Conservation (phyloP, 495 filamentous ascomycete species). For the Emericellopsis terricola region DNA sequence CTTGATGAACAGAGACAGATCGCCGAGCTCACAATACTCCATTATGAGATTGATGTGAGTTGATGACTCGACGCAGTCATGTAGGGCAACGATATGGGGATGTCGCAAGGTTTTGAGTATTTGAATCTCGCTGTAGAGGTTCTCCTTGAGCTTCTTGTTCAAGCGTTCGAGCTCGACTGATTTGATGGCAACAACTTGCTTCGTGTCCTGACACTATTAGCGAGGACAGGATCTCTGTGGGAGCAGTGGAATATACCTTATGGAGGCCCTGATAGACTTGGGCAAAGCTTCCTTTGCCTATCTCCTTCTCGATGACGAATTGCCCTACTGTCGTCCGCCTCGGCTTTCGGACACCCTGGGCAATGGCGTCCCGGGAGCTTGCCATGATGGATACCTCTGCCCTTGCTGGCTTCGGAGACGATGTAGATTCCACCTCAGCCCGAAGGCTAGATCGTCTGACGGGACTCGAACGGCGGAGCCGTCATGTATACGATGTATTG, state of each 20-base stretch:
- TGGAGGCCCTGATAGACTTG: constrained; percentile 78
- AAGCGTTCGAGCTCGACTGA: constrained; percentile 79
- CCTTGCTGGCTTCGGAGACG: too few relatives aligned
- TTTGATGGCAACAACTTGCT: constrained; percentile 76
- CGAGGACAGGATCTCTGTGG: neutral
- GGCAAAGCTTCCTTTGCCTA: constrained; percentile 91
- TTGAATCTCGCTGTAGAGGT: constrained; percentile 84
- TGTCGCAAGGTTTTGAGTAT: constrained; percentile 85
- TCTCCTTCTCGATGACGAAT: constrained; percentile 65
- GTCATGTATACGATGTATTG: too few relatives aligned
- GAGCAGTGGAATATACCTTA: constrained; percentile 39
- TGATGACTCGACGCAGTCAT: constrained; percentile 73
- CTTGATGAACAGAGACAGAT: constrained; percentile 88
- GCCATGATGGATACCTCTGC: too few relatives aligned
- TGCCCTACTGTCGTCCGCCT: constrained; percentile 54
- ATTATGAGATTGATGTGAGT: constrained; percentile 91
- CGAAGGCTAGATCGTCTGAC: too few relatives aligned
- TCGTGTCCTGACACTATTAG: constrained; percentile 26
- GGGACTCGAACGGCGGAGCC: too few relatives aligned
- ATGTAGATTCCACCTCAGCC: too few relatives aligned
- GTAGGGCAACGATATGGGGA: constrained; percentile 90
- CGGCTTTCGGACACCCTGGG: constrained; percentile 20
- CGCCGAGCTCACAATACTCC: constrained; percentile 94
- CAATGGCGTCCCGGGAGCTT: constrained; percentile 29
- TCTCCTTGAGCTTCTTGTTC: constrained; percentile 80